Evolutionary conservation across 2,329 filamentous ascomycete genomes (phyloP).

Genomic region (Colletotrichum zoysiae): DNA sequence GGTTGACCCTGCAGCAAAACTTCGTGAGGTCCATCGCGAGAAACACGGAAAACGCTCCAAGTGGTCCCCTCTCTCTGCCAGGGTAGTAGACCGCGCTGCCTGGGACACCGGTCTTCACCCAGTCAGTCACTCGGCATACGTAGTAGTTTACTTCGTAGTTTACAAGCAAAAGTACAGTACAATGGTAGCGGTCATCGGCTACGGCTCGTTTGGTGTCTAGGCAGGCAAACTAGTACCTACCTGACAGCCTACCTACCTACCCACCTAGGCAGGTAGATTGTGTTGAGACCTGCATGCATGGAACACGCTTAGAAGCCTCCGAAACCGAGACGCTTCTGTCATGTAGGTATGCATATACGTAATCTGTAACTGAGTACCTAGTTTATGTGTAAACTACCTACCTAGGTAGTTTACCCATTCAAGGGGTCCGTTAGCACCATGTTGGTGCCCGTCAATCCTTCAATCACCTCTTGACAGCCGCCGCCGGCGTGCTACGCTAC

Average conservation of each 20-base stretch:
- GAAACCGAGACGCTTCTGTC: background rate
- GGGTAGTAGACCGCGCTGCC: too few relatives aligned
- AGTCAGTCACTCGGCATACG: background rate
- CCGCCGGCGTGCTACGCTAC: conserved; percentile 1
- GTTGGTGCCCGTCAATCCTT: conserved; percentile 12
- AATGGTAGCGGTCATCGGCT: conserved; percentile 18
- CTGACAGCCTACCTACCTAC: background rate
- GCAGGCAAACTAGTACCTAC: too few relatives aligned
- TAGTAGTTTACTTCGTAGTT: too few relatives aligned
- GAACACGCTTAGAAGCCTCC: conserved; percentile 36
- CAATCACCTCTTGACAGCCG: conserved; percentile 11
- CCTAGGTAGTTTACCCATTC: background rate
- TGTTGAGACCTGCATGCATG: conserved; percentile 32
- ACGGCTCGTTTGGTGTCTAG: background rate
- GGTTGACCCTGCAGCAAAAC: background rate
- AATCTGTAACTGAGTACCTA: too few relatives aligned
- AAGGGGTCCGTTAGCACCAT: background rate
- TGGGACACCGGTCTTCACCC: too few relatives aligned
- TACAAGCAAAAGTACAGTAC: background rate
- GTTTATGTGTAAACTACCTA: too few relatives aligned
- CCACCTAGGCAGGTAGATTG: too few relatives aligned
- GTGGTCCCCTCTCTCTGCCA: too few relatives aligned
- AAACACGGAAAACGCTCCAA: conserved; percentile 8
- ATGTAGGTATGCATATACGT: background rate
- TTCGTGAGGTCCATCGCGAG: background rate